Evolutionary conservation across 164 flowering plant species (phyloP).

Genomic region (Buxus sempervirens): DNA sequence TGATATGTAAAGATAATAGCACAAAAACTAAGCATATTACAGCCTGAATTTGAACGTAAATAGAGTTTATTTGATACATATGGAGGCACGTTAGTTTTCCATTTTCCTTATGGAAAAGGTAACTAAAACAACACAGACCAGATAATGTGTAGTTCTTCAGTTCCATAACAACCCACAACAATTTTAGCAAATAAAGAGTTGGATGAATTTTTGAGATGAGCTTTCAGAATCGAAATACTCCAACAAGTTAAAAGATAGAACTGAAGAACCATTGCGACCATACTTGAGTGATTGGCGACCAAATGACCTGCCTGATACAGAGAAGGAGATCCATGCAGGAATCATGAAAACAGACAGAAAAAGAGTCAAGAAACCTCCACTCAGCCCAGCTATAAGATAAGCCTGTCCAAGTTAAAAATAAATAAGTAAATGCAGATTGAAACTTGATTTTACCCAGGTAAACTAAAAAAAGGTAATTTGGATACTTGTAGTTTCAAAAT

Average conservation of each 20-base stretch:
- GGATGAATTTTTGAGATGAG: neutral
- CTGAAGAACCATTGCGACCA: slow-evolving; percentile 2
- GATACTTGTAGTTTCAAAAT: no score
- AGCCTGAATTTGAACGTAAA: neutral
- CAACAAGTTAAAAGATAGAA: slow-evolving; percentile 8
- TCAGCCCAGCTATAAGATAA: slow-evolving; percentile 67
- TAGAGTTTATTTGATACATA: no score
- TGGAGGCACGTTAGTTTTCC: neutral
- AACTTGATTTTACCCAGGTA: neutral
- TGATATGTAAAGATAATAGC: neutral
- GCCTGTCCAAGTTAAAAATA: slow-evolving; percentile 43
- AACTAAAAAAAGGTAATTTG: no score
- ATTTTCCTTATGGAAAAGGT: neutral
- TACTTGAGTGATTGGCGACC: slow-evolving; percentile 65
- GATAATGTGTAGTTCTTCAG: neutral
- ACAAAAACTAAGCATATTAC: neutral
- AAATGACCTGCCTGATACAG: slow-evolving; percentile 35
- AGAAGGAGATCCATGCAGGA: slow-evolving; percentile 57
- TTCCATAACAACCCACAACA: slow-evolving; percentile 3
- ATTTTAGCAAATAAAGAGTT: neutral
- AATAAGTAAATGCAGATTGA: neutral
- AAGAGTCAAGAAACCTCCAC: slow-evolving; percentile 89
- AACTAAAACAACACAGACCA: neutral
- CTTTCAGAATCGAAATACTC: neutral
- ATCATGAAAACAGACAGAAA: slow-evolving; percentile 56